Percentiles rank a stretch among this genome's conserved stretches.
Evolutionary conservation across 139 green algal genomes (phyloP).

Genomic region (Coelastrella sp.): DNA sequence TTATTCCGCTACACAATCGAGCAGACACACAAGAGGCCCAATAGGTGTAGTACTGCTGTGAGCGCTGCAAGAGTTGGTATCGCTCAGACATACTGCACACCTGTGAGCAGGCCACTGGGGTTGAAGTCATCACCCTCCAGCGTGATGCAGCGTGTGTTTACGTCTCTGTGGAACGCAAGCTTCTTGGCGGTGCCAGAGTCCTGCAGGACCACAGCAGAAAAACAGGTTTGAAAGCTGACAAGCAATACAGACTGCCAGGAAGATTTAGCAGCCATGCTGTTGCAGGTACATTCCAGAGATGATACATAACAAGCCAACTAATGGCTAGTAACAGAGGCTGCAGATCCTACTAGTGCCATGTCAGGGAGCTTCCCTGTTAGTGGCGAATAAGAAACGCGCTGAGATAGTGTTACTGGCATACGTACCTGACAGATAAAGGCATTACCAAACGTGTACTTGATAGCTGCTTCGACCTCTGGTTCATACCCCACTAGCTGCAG

Average conservation of each 20-base stretch:
- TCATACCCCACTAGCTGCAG: slow-evolving; percentile 92
- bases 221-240: too few relatives aligned
- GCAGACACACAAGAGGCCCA: too few relatives aligned
- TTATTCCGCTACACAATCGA: too few relatives aligned
- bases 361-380: too few relatives aligned
- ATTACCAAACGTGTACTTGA: slow-evolving; percentile 96
- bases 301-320: too few relatives aligned
- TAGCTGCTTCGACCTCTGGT: slow-evolving; percentile 80
- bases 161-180: slow-evolving; percentile 92
- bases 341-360: too few relatives aligned
- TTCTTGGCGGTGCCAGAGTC: slow-evolving; percentile 91
- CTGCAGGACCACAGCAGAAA: slow-evolving; percentile 55
- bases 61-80: neutral
- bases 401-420: neutral
- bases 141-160: slow-evolving; percentile 92
- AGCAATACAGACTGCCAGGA: too few relatives aligned
- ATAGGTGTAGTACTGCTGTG: too few relatives aligned
- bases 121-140: slow-evolving; percentile 98
- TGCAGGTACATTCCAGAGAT: too few relatives aligned
- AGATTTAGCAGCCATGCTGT: too few relatives aligned
- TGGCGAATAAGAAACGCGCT: too few relatives aligned
- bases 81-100: neutral
- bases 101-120: slow-evolving; percentile 71
- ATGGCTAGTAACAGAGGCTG: too few relatives aligned
- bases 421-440: slow-evolving; percentile 94